Base-by-base conservation (phyloP, 495 filamentous ascomycete species). In the Penicillium psychrofluorescens region DNA sequence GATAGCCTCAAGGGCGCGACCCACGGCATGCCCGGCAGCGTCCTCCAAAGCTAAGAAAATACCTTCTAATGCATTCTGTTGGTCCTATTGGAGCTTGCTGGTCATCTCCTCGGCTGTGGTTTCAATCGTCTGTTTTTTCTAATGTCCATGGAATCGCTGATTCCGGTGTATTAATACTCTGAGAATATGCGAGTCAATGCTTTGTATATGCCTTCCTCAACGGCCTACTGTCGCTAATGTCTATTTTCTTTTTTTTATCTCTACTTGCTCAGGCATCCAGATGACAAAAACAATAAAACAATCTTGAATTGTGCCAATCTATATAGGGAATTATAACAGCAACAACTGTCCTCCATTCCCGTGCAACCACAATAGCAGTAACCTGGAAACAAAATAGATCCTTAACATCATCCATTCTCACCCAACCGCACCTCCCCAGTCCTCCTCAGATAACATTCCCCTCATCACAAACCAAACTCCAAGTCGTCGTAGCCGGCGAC, bases 1-100 rank as follows among this genome's bases (percentile, higher is more conserved):
- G 67, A 70, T 30, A 62, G 61, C 34, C 54, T 70, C 11, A 70
- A 68, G 42, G 58, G 63, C n/a, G 55, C 58, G 7, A 68, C 61
- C 34, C 67, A 70, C 32, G 60, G 59, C 5, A 64, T 70, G 12
- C 49, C 67, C 27, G 62, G 63, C 48, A 68, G 64, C 46, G 67
- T 70, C 29, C 50, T 70, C n/a, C 66, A 65, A 46, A 61, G 54
- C 13, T 54, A 29, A 53, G 43, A 22, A 22, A 22, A 22, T 22
- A 4, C 4, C 4, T 22, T 6, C 22, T 22, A 22, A 45, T 54
- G 48, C 51, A 55, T 55, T 34, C 30, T 40, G 43, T 31, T 3
- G 40, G 22, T 31, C 40, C 34, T 45, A 28, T 43, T 50, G 36
- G 59, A 59, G 65, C 63, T 43, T 66, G 66, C 64, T 48, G 64